Conservation (phyloP, 257 asterid genomes). For the Solanum chilense region DNA sequence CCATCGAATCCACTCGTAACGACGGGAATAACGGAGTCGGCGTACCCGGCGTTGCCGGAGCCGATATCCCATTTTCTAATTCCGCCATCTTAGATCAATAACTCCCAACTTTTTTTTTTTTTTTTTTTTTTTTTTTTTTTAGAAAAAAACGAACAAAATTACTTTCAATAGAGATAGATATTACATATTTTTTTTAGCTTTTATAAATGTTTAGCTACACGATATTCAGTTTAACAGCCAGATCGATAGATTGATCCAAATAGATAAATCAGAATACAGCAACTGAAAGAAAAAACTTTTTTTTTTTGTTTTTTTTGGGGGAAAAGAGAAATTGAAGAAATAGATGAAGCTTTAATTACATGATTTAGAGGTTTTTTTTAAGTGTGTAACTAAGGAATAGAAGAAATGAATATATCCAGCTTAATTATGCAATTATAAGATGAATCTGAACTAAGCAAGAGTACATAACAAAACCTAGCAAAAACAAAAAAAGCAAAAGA, state of each 20-base stretch:
- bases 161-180: not conserved
- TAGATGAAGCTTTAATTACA: conserved; percentile 23
- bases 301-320: conserved; percentile 1
- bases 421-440: not conserved
- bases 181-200: conserved; percentile 30
- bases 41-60: conserved; percentile 90
- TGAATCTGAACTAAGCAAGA: not conserved
- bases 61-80: conserved; percentile 40
- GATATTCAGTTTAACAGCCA: conserved; percentile 22
- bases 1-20: conserved; percentile 53
- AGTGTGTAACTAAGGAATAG: conserved; percentile 38
- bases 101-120: not conserved
- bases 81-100: conserved; percentile 35
- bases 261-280: not conserved
- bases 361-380: conserved; percentile 39
- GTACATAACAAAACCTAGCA: not conserved
- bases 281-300: not conserved
- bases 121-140: not conserved
- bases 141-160: not conserved
- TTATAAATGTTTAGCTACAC: conserved; percentile 34
- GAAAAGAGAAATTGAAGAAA: not conserved
- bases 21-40: conserved; percentile 62
- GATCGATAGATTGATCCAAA: conserved; percentile 10
- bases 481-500: too few relatives aligned
- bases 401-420: conserved; percentile 9